A percentile compares a stretch with the other conserved stretches of the same genome.
Evolutionary conservation across 2,329 filamentous ascomycete species (phyloP).

Genomic region (Neoarthrinium moseri): DNA sequence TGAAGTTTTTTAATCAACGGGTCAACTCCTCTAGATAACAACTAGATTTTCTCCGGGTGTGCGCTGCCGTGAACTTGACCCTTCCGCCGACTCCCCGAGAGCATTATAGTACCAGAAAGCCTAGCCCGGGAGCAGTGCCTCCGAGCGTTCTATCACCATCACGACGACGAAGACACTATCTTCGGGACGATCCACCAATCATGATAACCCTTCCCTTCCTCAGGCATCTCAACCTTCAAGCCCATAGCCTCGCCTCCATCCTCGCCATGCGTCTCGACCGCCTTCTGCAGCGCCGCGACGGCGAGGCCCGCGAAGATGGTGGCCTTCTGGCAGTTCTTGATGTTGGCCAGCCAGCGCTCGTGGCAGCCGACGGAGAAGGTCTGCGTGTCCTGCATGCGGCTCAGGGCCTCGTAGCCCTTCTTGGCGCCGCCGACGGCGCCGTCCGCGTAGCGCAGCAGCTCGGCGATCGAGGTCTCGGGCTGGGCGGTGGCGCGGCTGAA

Average conservation of each 20-base stretch:
- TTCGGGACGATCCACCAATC: constrained; percentile 65
- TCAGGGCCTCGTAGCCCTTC: constrained; percentile 56
- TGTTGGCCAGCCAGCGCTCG: constrained; percentile 59
- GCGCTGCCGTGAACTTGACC: too few species aligned
- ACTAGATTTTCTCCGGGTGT: too few species aligned
- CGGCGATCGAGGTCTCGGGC: constrained; percentile 32
- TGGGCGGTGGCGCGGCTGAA: constrained; percentile 48
- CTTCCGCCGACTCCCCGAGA: too few species aligned
- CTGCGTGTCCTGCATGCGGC: constrained; percentile 48
- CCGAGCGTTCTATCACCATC: too few species aligned
- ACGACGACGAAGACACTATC: constrained; percentile 28
- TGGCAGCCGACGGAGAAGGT: constrained; percentile 57
- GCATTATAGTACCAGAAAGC: too few species aligned
- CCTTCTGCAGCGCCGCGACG: constrained; percentile 59
- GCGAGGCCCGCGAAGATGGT: constrained; percentile 69
- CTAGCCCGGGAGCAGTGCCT: too few species aligned
- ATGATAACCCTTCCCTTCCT: constrained; percentile 55
- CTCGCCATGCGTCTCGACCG: constrained; percentile 33
- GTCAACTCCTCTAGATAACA: too few species aligned
- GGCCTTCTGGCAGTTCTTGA: constrained; percentile 63
- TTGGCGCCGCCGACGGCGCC: constrained; percentile 46
- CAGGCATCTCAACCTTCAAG: constrained; percentile 52
- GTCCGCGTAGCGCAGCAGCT: constrained; percentile 46
- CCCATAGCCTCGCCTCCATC: constrained; percentile 24
- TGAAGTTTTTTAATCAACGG: too few species aligned